Evolutionary conservation across 148 eudicot genomes (phyloP).

Genomic region (Pharnaceum exiguum): DNA sequence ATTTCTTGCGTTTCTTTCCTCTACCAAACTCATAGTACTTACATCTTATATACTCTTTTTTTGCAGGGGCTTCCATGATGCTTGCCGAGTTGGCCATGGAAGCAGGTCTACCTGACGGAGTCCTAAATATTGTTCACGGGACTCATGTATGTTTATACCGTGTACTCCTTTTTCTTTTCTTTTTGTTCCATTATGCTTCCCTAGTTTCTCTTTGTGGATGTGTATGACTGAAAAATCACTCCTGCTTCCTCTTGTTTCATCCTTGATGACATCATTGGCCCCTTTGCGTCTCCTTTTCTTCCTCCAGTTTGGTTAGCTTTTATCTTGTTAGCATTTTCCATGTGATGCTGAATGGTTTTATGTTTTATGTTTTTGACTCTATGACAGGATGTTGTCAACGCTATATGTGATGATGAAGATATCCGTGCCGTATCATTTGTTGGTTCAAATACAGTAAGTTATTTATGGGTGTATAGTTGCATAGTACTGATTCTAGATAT

Average conservation of each 20-base stretch:
- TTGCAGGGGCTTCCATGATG: slow-evolving; percentile 79
- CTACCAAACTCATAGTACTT: not conserved
- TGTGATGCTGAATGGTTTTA: no score
- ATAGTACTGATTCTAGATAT: not conserved
- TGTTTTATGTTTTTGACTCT: not conserved
- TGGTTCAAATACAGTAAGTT: slow-evolving; percentile 91
- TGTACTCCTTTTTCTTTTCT: not conserved
- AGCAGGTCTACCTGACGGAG: slow-evolving; percentile 97
- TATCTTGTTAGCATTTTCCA: not conserved
- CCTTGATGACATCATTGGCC: not conserved
- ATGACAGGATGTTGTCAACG: slow-evolving; percentile 86
- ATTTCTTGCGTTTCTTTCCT: not conserved
- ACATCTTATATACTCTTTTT: not conserved
- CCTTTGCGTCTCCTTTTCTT: not conserved
- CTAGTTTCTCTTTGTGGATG: not conserved
- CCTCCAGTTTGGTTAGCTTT: not conserved
- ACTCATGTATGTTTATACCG: slow-evolving; percentile 57
- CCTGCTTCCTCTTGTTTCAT: not conserved
- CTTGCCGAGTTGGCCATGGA: slow-evolving; percentile 96
- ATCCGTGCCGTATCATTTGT: slow-evolving; percentile 95
- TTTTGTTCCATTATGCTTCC: not conserved
- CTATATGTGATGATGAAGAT: slow-evolving; percentile 90
- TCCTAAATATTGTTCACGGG: slow-evolving; percentile 89
- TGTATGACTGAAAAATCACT: not conserved
- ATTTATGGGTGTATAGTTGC: not conserved